These are phyloP conservation scores for Elongisporangium anandrum DNA, from an alignment of 352 stramenopile genomes.

Conservation along the genomic window DNA sequence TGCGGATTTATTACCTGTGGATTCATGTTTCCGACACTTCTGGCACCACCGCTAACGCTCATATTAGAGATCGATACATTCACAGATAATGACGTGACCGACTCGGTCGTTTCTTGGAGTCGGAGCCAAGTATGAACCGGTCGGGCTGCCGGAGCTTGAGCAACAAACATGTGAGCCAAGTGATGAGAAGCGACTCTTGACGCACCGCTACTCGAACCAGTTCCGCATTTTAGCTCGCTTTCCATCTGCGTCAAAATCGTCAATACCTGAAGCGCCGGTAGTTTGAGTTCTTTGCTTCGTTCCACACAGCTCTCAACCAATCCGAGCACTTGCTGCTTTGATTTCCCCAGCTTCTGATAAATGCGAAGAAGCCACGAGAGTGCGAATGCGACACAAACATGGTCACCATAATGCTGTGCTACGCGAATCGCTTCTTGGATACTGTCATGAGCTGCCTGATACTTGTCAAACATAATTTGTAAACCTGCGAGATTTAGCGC, in stretches of 20 bases:
- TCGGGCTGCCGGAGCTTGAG: constrained; percentile 23
- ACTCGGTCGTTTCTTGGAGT: constrained; percentile 17
- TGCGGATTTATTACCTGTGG: constrained; percentile 12
- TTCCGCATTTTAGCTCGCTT: constrained; percentile 32
- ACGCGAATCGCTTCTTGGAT: constrained; percentile 92
- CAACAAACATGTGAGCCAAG: constrained; percentile 27
- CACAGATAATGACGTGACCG: constrained; percentile 3
- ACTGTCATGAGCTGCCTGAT: constrained; percentile 67
- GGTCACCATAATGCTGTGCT: constrained; percentile 90
- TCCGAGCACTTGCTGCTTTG: constrained; percentile 40
- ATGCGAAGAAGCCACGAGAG: constrained; percentile 84
- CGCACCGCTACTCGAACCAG: constrained; percentile 8
- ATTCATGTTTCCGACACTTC: constrained; percentile 20
- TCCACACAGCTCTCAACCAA: constrained; percentile 53
- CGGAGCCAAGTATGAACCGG: constrained; percentile 40
- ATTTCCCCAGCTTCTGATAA: constrained; percentile 53
- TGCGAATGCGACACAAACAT: constrained; percentile 91
- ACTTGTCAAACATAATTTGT: constrained; percentile 84
- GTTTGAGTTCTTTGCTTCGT: constrained; percentile 46
- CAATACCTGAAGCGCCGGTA: constrained; percentile 50
- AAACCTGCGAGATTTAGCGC: constrained; percentile 86
- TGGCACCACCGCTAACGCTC: neutral
- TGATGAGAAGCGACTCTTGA: constrained; percentile 10
- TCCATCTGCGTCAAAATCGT: constrained; percentile 45
- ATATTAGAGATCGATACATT: neutral